Evolutionary conservation across 495 filamentous ascomycete species (phyloP).

Genomic region (Haplographium delicatum): DNA sequence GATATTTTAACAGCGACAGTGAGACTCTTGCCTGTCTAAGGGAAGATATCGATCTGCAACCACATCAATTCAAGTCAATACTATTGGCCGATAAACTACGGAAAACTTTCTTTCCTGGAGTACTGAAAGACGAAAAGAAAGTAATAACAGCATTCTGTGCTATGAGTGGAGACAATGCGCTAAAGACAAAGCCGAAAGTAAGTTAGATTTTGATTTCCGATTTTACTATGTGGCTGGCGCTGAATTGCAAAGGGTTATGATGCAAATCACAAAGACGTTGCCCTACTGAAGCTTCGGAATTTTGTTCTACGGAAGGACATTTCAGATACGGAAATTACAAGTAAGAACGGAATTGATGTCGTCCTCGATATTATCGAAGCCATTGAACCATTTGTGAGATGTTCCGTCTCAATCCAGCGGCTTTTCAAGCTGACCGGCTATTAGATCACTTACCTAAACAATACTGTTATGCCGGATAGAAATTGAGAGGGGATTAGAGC

Average conservation of each 20-base stretch:
- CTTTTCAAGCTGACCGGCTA: background rate
- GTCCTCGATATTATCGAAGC: conserved; percentile 49
- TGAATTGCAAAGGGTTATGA: conserved; percentile 71
- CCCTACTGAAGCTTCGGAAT: conserved; percentile 68
- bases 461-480: conserved; percentile 18
- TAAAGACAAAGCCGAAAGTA: conserved; percentile 86
- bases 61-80: conserved; percentile 58
- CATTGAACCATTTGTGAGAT: conserved; percentile 62
- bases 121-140: conserved; percentile 49
- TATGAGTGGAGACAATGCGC: conserved; percentile 61
- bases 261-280: conserved; percentile 66
- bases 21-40: conserved; percentile 58
- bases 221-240: no score
- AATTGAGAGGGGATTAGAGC: background rate
- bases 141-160: conserved; percentile 63
- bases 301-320: conserved; percentile 62
- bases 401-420: conserved; percentile 6
- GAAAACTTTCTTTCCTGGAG: conserved; percentile 56
- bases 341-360: conserved; percentile 45
- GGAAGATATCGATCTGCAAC: conserved; percentile 64
- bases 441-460: conserved; percentile 19
- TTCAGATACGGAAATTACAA: conserved; percentile 49
- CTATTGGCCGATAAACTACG: conserved; percentile 54
- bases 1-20: conserved; percentile 71
- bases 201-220: conserved; percentile 21